These are phyloP conservation scores for Lathyrus tuberosus DNA, from an alignment of 306 rosid genomes.

Conservation along the genomic window DNA sequence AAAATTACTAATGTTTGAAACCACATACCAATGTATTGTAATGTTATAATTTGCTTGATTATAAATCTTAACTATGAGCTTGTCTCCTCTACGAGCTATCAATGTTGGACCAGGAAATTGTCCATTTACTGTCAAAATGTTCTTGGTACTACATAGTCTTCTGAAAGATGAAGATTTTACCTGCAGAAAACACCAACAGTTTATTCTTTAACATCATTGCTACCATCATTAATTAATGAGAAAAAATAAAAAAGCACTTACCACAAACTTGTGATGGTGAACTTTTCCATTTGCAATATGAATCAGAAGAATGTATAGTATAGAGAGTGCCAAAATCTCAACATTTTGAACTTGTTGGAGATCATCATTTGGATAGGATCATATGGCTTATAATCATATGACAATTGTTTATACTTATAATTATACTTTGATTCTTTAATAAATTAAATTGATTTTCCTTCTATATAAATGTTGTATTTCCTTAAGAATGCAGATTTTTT, in stretches of 20 bases:
- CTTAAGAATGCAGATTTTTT: too few species aligned
- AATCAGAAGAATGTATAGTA: constrained; percentile 25
- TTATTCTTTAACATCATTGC: neutral
- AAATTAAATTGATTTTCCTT: constrained; percentile 3
- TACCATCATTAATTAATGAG: neutral
- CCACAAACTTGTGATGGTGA: constrained; percentile 40
- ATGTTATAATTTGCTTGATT: constrained; percentile 52
- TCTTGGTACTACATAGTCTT: constrained; percentile 59
- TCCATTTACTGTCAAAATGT: constrained; percentile 64
- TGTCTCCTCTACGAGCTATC: constrained; percentile 52
- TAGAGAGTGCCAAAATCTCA: constrained; percentile 14
- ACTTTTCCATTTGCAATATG: constrained; percentile 31
- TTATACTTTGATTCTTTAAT: neutral
- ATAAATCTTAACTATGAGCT: constrained; percentile 50
- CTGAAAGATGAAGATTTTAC: constrained; percentile 52
- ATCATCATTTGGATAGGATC: constrained; percentile 23
- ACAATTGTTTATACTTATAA: neutral
- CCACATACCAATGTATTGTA: constrained; percentile 63
- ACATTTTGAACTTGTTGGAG: neutral
- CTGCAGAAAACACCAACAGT: constrained; percentile 31
- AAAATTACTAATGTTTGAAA: neutral
- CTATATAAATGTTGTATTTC: neutral
- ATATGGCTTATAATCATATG: neutral
- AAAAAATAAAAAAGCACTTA: constrained; percentile 8
- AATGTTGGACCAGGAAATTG: constrained; percentile 66